Conservation (phyloP, 148 eudicot species). For the Fagopyrum homotropicum region DNA sequence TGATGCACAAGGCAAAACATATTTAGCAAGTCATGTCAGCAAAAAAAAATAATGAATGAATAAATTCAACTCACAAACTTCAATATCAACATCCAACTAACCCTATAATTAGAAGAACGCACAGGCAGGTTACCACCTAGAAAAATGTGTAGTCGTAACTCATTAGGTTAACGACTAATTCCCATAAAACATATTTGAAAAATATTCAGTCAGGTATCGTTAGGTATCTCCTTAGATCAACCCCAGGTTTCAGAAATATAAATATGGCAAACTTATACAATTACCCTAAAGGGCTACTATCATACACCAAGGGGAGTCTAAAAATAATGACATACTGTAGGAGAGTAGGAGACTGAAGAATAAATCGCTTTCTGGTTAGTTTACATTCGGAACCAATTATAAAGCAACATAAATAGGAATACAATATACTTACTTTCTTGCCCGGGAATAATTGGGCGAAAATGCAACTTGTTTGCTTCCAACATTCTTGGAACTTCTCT, state of each 20-base stretch:
- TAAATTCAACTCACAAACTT: neutral
- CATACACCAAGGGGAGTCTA: neutral
- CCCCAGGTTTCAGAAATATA: neutral
- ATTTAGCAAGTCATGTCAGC: slow-evolving; percentile 4
- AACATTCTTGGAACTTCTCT: slow-evolving; percentile 91
- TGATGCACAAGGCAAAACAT: slow-evolving; percentile 31
- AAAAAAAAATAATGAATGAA: neutral
- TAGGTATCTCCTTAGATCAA: neutral
- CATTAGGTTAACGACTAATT: neutral
- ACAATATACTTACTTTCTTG: slow-evolving; percentile 44
- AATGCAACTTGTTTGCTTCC: slow-evolving; percentile 92
- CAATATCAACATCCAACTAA: neutral
- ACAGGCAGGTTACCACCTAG: neutral
- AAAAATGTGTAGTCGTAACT: neutral
- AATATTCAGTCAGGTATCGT: neutral
- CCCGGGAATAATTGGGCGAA: slow-evolving; percentile 68
- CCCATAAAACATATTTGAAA: neutral
- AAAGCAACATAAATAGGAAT: neutral
- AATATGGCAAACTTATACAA: neutral
- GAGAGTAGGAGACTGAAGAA: neutral
- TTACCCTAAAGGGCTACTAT: neutral
- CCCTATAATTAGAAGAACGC: slow-evolving; percentile 5
- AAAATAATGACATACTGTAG: neutral
- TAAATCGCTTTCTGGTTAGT: neutral
- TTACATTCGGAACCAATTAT: neutral